phyloP scores from a whole-genome alignment of 768 basidiomycete genomes.

The Gloeopeniophorella convolvens region DNA sequence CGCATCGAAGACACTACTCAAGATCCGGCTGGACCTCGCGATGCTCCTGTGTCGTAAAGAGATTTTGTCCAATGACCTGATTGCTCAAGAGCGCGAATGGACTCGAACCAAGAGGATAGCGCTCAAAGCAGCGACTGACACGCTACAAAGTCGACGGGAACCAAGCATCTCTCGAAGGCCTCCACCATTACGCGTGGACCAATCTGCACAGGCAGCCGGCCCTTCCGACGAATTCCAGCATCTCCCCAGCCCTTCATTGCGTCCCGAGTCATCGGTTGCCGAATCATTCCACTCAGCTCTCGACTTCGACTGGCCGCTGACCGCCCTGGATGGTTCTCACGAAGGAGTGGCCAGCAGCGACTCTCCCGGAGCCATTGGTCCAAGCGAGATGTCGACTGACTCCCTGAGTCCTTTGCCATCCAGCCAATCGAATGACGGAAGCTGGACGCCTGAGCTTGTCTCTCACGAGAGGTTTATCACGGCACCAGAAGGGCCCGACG shows the following conservation, averaged over 20 bases:
- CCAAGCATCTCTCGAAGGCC: conserved; percentile 22
- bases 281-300: conserved; percentile 67
- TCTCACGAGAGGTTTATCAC: conserved; percentile 43
- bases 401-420: not conserved
- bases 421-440: not conserved
- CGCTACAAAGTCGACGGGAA: conserved; percentile 41
- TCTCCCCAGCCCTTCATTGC: conserved; percentile 18
- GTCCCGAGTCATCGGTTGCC: conserved; percentile 36
- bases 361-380: not conserved
- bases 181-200: conserved; percentile 13
- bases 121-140: conserved; percentile 63
- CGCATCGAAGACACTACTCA: conserved; percentile 58
- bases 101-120: conserved; percentile 62
- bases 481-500: conserved; percentile 42
- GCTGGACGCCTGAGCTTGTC: conserved; percentile 5
- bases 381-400: not conserved
- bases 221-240: conserved; percentile 18
- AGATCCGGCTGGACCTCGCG: conserved; percentile 64
- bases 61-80: conserved; percentile 70
- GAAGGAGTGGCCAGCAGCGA: conserved; percentile 4
- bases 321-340: conserved; percentile 12
- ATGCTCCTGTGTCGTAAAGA: conserved; percentile 70
- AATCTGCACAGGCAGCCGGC: conserved; percentile 10
- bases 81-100: conserved; percentile 62
- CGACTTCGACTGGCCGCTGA: conserved; percentile 37